Evolutionary conservation across 192 early-diverging fungal species (phyloP).

Genomic region (Coemansia sp.): DNA sequence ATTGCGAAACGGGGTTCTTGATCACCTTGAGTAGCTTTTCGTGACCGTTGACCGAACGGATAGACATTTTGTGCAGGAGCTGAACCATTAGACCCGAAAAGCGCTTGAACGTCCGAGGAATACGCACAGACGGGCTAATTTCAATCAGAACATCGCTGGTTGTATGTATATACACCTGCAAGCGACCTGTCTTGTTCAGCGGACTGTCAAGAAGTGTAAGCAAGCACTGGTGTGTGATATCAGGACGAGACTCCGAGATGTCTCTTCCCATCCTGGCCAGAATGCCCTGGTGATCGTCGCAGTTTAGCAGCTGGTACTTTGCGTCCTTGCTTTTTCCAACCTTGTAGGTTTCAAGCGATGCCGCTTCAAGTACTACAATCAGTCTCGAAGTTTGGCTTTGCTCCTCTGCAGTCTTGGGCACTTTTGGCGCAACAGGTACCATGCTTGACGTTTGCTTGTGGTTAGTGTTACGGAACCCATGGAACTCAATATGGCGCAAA

Average conservation of each 20-base stretch:
- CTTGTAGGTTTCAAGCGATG: constrained; percentile 90
- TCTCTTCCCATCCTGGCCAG: constrained; percentile 82
- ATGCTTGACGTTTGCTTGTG: constrained; percentile 50
- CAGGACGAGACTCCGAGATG: constrained; percentile 79
- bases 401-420: constrained; percentile 75
- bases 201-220: constrained; percentile 95
- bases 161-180: constrained; percentile 98
- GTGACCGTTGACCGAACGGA: constrained; percentile 85
- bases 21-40: constrained; percentile 96
- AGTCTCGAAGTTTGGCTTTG: constrained; percentile 76
- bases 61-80: constrained; percentile 95
- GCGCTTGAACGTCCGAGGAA: constrained; percentile 99
- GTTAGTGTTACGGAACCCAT: constrained; percentile 46
- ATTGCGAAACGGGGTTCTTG: constrained; percentile 96
- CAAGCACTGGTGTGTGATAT: constrained; percentile 98
- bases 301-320: constrained; percentile 88
- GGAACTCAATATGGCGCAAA: constrained; percentile 23
- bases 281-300: constrained; percentile 90
- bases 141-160: constrained; percentile 94
- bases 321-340: constrained; percentile 73
- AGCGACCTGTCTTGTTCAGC: constrained; percentile 95
- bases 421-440: constrained; percentile 64
- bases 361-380: constrained; percentile 91
- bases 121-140: constrained; percentile 96
- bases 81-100: constrained; percentile 99